phyloP scores from a whole-genome alignment of 2,329 filamentous ascomycete species.

The Clonostachys byssicola region DNA sequence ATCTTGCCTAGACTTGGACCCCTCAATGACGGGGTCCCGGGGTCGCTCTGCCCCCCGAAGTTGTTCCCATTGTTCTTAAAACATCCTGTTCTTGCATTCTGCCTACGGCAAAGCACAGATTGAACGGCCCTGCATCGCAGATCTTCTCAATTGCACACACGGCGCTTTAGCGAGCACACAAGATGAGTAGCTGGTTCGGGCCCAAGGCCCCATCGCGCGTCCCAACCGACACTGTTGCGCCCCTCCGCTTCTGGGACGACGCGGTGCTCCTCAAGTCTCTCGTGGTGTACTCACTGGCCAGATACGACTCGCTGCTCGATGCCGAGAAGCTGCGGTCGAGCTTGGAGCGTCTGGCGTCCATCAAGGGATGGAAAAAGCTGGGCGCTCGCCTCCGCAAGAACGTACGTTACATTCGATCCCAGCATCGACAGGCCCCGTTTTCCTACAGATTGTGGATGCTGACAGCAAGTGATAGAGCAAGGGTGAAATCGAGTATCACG shows the following conservation, averaged over 20 bases:
- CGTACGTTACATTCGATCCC: constrained; percentile 5
- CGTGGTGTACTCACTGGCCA: constrained; percentile 14
- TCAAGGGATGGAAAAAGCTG: constrained; percentile 16
- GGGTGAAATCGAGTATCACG: constrained; percentile 31
- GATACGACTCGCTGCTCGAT: constrained; percentile 18
- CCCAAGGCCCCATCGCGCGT: neutral
- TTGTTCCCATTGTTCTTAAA: too few relatives aligned
- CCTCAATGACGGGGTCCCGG: too few relatives aligned
- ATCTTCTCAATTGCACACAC: too few relatives aligned
- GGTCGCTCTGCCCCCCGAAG: too few relatives aligned
- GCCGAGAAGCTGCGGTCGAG: constrained; percentile 7
- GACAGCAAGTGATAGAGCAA: constrained; percentile 6
- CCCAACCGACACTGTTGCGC: constrained; percentile 10
- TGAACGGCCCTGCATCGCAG: too few relatives aligned
- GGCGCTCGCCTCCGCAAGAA: constrained; percentile 12
- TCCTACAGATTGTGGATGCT: neutral
- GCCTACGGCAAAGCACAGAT: too few relatives aligned
- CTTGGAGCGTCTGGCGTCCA: constrained; percentile 7
- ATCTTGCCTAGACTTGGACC: too few relatives aligned
- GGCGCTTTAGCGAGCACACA: too few relatives aligned
- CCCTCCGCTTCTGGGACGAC: constrained; percentile 17
- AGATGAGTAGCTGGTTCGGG: neutral
- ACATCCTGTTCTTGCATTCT: too few relatives aligned
- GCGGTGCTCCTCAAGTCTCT: constrained; percentile 11
- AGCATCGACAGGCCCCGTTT: neutral